Base-by-base conservation (phyloP, 306 rosid species). In the Acacia acuminata region DNA sequence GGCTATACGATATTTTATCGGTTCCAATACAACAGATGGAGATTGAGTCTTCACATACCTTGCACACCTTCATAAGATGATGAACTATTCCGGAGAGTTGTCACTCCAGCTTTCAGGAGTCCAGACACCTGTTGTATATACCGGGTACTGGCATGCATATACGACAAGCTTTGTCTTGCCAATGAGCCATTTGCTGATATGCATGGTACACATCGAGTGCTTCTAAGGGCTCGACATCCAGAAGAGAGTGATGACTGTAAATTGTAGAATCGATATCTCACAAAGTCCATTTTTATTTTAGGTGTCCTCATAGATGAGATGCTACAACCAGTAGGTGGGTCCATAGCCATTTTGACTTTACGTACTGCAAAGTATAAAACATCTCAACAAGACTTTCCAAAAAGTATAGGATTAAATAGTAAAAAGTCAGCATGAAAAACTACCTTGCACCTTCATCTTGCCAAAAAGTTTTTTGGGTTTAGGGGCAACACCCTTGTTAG, bases 361-460 rank as follows among this genome's bases (percentile, higher is more conserved):
- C 98, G 92, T 79, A 96, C 99, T 96, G 92, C 87, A 86, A 43
- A 81, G 73, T 53, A 40, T 75, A 82, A 42, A 79, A 78, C 50
- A 71, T 30, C 50, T 84, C 71, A 83, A 78, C 43, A 77, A 38
- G 63, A 73, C 76, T 11, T 32, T 8, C 73, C 27, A 42, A 32
- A 25, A 81, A 81, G 27, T 58, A 69, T 77, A 75, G 20, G 71
- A 61, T 74, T 55, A 58, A 43, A 76, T 48, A 42, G 76, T 60
- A 69, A 81, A 78, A 83, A 83, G 19, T 30, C 61, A 80, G 63
- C 75, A 67, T 71, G 42, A 36, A 70, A 88, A 78, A 50, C 42
- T 92, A 96, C 99, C 99, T 94, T 96, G 99, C 90, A 96, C 98
- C 87, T 90, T 96, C 94, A 94, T 92, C 90, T 92, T 96, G 86